Conservation (phyloP, 345 rosid species). For the Odontarrhena argentea region DNA sequence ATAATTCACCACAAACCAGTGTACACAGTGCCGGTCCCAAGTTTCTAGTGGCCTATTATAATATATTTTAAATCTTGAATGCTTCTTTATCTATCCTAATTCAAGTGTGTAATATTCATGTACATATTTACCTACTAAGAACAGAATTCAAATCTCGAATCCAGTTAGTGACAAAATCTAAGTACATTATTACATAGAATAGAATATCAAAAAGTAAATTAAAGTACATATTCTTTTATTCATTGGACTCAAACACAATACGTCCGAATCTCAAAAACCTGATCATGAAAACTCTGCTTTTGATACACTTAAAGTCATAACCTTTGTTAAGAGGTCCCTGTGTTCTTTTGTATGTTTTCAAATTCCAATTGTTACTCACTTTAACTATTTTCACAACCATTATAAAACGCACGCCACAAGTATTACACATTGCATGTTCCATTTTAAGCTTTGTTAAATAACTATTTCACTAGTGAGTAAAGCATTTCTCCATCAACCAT, state of each 20-base stretch:
- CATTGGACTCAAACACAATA: constrained; percentile 33
- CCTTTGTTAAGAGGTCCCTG: constrained; percentile 18
- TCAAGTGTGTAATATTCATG: constrained; percentile 16
- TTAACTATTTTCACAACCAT: constrained; percentile 5
- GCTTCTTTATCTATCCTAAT: constrained; percentile 12
- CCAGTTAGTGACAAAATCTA: constrained; percentile 26
- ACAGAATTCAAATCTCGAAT: constrained; percentile 21
- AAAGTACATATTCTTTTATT: constrained; percentile 30
- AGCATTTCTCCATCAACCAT: neutral
- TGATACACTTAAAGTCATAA: constrained; percentile 4
- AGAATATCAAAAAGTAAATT: neutral
- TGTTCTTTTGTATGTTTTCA: constrained; percentile 10
- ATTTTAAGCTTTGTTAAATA: neutral
- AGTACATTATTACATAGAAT: neutral
- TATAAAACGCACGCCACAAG: constrained; percentile 27
- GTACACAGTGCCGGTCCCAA: too few relatives aligned
- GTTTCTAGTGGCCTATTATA: too few relatives aligned
- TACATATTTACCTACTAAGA: constrained; percentile 4
- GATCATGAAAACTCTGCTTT: constrained; percentile 39
- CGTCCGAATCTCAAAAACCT: constrained; percentile 36
- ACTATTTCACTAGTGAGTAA: neutral
- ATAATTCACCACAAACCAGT: too few relatives aligned
- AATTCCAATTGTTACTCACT: constrained; percentile 29
- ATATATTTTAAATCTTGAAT: too few relatives aligned
- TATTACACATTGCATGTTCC: neutral